A percentile compares a stretch with the other conserved stretches of the same genome.
Evolutionary conservation across 2,329 filamentous ascomycete species (phyloP).

Genomic region (Aquanectria penicillioides): DNA sequence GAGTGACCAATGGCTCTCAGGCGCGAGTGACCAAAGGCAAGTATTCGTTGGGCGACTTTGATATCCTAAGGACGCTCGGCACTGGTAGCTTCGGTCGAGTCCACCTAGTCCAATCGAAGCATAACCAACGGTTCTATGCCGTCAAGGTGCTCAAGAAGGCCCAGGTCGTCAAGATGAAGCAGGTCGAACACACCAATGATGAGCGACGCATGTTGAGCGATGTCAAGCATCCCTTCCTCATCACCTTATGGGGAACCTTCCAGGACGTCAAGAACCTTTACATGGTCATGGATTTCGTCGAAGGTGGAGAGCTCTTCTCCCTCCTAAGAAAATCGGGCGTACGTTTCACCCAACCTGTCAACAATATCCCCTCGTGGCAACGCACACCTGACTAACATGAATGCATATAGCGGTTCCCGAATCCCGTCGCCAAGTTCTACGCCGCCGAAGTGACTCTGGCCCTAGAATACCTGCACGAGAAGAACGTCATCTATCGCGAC

Average conservation of each 20-base stretch:
- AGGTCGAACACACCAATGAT: conserved; percentile 99
- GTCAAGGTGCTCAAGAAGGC: conserved; percentile 99
- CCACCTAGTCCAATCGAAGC: conserved; percentile 95
- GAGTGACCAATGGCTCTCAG: conserved; percentile 48
- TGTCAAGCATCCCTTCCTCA: conserved; percentile 97
- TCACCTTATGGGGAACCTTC: conserved; percentile 98
- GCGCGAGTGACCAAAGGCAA: conserved; percentile 90
- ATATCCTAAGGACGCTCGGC: conserved; percentile 88
- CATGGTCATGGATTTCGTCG: conserved; percentile 99
- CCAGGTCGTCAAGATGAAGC: conserved; percentile 99
- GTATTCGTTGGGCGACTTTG: conserved; percentile 92
- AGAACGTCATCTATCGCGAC: conserved; percentile 98
- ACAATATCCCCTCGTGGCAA: not conserved
- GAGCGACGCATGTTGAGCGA: conserved; percentile 95
- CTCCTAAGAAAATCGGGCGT: conserved; percentile 92
- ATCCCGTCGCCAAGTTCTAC: conserved; percentile 99
- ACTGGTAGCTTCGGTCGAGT: conserved; percentile 98
- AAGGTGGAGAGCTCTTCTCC: conserved; percentile 97
- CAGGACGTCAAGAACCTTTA: conserved; percentile 95
- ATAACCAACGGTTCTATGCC: conserved; percentile 98
- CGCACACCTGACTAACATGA: conserved; percentile 12
- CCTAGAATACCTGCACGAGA: conserved; percentile 92
- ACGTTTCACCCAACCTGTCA: conserved; percentile 47
- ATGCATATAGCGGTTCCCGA: conserved; percentile 85
- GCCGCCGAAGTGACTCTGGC: conserved; percentile 96